A percentile compares a stretch with the other conserved stretches of the same genome.
Evolutionary conservation across 306 rosid genomes (phyloP).

Genomic region (Pueraria montana): DNA sequence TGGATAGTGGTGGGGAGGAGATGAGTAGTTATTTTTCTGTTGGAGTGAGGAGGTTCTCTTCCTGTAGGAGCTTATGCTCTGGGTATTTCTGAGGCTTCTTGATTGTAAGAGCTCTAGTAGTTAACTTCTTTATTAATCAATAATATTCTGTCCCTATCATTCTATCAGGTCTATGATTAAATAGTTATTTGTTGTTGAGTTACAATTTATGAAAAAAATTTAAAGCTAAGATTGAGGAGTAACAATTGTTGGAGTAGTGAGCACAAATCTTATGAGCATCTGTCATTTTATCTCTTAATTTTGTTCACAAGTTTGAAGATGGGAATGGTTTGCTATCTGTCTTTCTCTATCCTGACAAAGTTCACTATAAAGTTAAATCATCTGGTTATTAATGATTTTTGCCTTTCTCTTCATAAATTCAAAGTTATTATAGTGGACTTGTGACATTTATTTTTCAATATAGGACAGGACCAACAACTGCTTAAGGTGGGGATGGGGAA

Average conservation of each 20-base stretch:
- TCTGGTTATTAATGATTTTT: constrained; percentile 10
- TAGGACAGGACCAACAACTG: constrained; percentile 74
- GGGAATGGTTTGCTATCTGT: constrained; percentile 24
- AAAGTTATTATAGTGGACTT: constrained; percentile 29
- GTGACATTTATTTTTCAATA: constrained; percentile 47
- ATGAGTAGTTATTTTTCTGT: background rate
- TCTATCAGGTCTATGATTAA: constrained; percentile 22
- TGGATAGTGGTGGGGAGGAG: background rate
- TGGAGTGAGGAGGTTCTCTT: background rate
- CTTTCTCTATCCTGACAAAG: constrained; percentile 37
- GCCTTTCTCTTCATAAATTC: constrained; percentile 35
- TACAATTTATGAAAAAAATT: constrained; percentile 12
- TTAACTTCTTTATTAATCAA: background rate
- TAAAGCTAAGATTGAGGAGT: constrained; percentile 31
- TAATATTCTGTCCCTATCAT: background rate
- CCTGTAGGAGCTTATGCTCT: background rate
- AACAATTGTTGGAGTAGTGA: constrained; percentile 21
- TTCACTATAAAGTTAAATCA: constrained; percentile 25
- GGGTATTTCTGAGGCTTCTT: background rate
- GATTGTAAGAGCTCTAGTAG: background rate
- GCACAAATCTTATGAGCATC: constrained; percentile 36
- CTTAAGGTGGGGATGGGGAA: constrained; percentile 53
- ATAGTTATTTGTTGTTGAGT: constrained; percentile 33
- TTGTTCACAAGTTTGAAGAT: constrained; percentile 37
- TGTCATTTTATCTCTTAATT: constrained; percentile 36